Base-by-base conservation (phyloP, 2,329 filamentous ascomycete genomes). In the Fusarium sp. region DNA sequence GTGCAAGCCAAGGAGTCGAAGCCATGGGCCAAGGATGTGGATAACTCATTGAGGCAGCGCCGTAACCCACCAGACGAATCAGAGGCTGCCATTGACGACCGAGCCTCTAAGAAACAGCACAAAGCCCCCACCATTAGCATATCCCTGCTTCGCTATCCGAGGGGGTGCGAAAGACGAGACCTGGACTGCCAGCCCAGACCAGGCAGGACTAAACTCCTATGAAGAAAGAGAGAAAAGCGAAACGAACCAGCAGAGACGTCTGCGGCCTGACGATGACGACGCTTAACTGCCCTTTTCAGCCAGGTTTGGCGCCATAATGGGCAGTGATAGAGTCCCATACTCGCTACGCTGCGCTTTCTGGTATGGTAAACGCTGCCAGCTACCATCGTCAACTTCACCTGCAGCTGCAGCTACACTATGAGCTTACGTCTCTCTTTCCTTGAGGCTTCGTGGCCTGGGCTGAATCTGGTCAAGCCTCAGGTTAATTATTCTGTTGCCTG, bases 251-350 rank as follows among this genome's bases (percentile, higher is more conserved):
- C 32, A 49, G 55, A 61, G 29, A 55, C 13, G 63, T 51, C 72
- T 76, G 74, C 74, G 72, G 74, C 72, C 72, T 75, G 65, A 70
- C 74, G 75, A 76, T 77, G 76, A 77, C 76, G 76, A 77, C 76
- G 76, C 75, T 71, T 63, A 66, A 63, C 65, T 71, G 54, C 74
- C 72, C 59, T 43, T 75, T 76, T 73, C 55, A 69, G 73, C 58
- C 64, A 66, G 43, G 53, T 38, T 68, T 46, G 46, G 57, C 61
- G 45, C 63, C 68, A 62, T 45, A 65, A 58, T 60, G 59, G 66
- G 66, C 64, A 71, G 68, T 64, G 67, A 65, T 72, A 40, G 46
- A 59, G 48, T 65, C 46, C 54, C 58, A 68, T 64, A 29, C 53
- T 64, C 58, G 49, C 38, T 67, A 46, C 47, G 46, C 63, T 70